Evolutionary conservation across 164 flowering plant genomes (phyloP).

Genomic region (Macadamia integrifolia): DNA sequence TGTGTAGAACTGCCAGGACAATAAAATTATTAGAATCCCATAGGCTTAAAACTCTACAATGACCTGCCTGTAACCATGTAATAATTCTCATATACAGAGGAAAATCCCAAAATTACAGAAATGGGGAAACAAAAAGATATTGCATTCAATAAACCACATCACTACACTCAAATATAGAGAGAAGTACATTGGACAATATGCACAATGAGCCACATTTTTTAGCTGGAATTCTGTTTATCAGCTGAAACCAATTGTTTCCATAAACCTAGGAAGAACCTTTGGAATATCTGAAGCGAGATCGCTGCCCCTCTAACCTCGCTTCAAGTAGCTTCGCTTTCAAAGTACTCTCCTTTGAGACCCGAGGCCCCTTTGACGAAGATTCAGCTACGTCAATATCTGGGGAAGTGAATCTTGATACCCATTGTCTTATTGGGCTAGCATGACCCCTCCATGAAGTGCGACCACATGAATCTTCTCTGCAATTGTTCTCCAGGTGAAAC

Average conservation of each 20-base stretch:
- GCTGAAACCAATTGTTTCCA: background rate
- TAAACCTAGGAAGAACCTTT: slow-evolving; percentile 15
- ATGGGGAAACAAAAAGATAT: background rate
- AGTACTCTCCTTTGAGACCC: slow-evolving; percentile 40
- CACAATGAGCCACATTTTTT: background rate
- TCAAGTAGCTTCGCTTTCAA: slow-evolving; percentile 74
- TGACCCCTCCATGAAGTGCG: slow-evolving; percentile 27
- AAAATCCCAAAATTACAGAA: slow-evolving; percentile 12
- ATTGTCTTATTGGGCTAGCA: slow-evolving; percentile 50
- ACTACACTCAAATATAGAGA: background rate
- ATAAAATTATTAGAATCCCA: background rate
- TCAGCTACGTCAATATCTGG: slow-evolving; percentile 41
- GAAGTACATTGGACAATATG: background rate
- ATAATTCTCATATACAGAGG: slow-evolving; percentile 14
- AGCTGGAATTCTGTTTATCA: background rate
- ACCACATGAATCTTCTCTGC: slow-evolving; percentile 29
- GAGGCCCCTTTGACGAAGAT: slow-evolving; percentile 30
- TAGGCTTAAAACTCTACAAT: background rate
- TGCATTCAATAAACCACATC: background rate
- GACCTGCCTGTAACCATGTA: background rate
- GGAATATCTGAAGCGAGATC: slow-evolving; percentile 32
- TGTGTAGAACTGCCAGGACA: background rate
- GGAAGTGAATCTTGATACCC: slow-evolving; percentile 37
- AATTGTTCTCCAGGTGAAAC: slow-evolving; percentile 23
- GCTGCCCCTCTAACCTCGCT: slow-evolving; percentile 64